These are phyloP conservation scores for Globisporangium acanthophoron DNA, from an alignment of 352 stramenopile species.

Conservation along the genomic window DNA sequence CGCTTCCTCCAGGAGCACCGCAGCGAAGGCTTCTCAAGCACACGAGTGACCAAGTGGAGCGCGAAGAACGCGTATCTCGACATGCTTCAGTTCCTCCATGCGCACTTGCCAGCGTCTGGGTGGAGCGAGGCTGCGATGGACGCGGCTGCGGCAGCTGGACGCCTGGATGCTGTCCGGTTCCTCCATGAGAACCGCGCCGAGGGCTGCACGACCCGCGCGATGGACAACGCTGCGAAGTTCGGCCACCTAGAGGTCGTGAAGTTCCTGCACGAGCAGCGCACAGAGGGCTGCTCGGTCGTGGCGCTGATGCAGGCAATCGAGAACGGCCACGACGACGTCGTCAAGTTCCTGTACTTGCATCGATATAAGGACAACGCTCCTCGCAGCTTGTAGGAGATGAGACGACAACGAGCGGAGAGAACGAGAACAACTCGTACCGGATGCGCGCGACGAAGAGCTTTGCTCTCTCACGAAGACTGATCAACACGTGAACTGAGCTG, in stretches of 20 bases:
- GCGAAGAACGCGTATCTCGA: slow-evolving; percentile 10
- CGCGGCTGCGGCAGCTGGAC: slow-evolving; percentile 6
- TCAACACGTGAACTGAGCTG: too few relatives aligned
- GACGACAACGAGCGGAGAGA: too few relatives aligned
- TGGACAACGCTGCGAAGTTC: slow-evolving; percentile 11
- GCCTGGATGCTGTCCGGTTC: slow-evolving; percentile 14
- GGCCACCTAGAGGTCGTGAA: slow-evolving; percentile 8
- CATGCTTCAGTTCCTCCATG: slow-evolving; percentile 19
- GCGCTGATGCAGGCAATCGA: slow-evolving; percentile 9
- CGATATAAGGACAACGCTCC: slow-evolving; percentile 13
- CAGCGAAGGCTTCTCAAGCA: slow-evolving; percentile 17
- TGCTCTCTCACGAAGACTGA: too few relatives aligned
- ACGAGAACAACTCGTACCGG: too few relatives aligned
- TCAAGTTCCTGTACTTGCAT: slow-evolving; percentile 15
- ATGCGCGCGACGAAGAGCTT: too few relatives aligned
- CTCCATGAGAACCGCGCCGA: slow-evolving; percentile 9
- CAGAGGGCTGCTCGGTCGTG: slow-evolving; percentile 9
- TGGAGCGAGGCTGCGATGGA: slow-evolving; percentile 17
- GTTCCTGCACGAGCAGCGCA: slow-evolving; percentile 11
- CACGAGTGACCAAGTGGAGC: slow-evolving; percentile 4
- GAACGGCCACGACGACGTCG: slow-evolving; percentile 10
- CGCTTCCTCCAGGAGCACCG: slow-evolving; percentile 17
- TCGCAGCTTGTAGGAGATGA: slow-evolving; percentile 1
- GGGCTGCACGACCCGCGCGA: slow-evolving; percentile 9
- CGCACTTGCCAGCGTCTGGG: slow-evolving; percentile 11